These are phyloP conservation scores for Smithsoniella earleae DNA, from an alignment of 163 green algal genomes.

Conservation along the genomic window DNA sequence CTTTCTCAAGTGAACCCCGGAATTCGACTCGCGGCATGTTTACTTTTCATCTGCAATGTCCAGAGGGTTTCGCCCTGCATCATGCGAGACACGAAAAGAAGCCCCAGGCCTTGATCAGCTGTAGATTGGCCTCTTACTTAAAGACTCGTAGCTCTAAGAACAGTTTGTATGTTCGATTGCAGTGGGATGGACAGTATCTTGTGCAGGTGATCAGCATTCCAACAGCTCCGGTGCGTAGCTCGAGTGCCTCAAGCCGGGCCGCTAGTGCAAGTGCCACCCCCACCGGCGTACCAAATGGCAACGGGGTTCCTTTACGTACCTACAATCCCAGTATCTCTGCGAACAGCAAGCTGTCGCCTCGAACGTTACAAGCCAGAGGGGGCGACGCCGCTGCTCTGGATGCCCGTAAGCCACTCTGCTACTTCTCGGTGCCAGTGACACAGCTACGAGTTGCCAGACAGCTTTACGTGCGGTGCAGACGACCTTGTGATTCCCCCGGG, in stretches of 20 bases:
- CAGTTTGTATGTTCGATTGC: neutral
- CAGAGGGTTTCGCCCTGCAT: neutral
- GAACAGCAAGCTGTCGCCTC: too few relatives aligned
- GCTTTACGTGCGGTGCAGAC: neutral
- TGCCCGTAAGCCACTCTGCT: too few relatives aligned
- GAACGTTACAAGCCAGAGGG: neutral
- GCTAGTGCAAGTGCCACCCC: neutral
- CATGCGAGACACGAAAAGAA: neutral
- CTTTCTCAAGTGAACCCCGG: neutral
- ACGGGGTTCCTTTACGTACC: neutral
- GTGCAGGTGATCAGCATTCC: too few relatives aligned
- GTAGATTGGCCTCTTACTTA: too few relatives aligned
- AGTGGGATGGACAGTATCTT: too few relatives aligned
- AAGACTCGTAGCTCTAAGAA: too few relatives aligned
- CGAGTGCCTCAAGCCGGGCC: neutral
- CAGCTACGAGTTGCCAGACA: too few relatives aligned
- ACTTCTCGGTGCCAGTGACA: too few relatives aligned
- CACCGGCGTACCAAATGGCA: neutral
- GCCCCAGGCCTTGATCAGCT: too few relatives aligned
- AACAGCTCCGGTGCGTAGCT: too few relatives aligned
- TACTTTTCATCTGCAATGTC: neutral
- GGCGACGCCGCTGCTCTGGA: neutral
- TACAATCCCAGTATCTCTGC: too few relatives aligned
- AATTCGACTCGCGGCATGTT: neutral
- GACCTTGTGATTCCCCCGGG: conserved; percentile 32